phyloP scores from a whole-genome alignment of 169 alveolate species.

The Plasmodium malariae region DNA sequence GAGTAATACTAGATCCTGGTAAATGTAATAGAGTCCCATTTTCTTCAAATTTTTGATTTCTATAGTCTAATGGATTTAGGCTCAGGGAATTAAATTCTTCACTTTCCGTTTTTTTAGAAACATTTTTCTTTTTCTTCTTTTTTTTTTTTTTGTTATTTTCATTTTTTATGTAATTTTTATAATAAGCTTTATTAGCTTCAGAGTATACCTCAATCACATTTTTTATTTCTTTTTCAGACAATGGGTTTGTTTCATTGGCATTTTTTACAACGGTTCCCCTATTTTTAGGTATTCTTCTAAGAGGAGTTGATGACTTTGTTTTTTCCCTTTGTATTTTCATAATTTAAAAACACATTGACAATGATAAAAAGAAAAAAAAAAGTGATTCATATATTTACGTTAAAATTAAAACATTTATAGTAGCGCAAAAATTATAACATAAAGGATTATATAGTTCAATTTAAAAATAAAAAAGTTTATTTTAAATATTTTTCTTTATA shows the following conservation, averaged over 20 bases:
- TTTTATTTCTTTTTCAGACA: constrained; percentile 74
- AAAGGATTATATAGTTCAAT: constrained; percentile 10
- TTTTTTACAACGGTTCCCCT: constrained; percentile 75
- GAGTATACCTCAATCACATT: constrained; percentile 75
- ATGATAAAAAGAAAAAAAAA: not conserved
- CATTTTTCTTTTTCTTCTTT: constrained; percentile 33
- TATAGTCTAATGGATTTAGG: constrained; percentile 57
- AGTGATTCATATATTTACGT: not conserved
- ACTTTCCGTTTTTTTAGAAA: constrained; percentile 38
- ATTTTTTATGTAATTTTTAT: constrained; percentile 38
- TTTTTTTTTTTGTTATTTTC: constrained; percentile 22
- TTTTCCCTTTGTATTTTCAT: constrained; percentile 69
- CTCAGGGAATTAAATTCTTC: constrained; percentile 53
- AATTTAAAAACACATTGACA: not conserved
- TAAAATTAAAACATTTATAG: constrained; percentile 15
- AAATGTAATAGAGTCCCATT: constrained; percentile 70
- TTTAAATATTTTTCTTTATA: constrained; percentile 1
- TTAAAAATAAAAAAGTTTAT: constrained; percentile 4
- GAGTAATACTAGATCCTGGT: constrained; percentile 62
- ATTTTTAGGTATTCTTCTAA: constrained; percentile 69
- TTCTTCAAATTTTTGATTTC: constrained; percentile 70
- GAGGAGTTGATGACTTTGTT: constrained; percentile 40
- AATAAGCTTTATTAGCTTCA: constrained; percentile 74
- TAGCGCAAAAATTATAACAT: not conserved
- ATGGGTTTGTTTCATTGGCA: constrained; percentile 57